Evolutionary conservation across 768 basidiomycete genomes (phyloP).

Genomic region (Suillus brevipes): DNA sequence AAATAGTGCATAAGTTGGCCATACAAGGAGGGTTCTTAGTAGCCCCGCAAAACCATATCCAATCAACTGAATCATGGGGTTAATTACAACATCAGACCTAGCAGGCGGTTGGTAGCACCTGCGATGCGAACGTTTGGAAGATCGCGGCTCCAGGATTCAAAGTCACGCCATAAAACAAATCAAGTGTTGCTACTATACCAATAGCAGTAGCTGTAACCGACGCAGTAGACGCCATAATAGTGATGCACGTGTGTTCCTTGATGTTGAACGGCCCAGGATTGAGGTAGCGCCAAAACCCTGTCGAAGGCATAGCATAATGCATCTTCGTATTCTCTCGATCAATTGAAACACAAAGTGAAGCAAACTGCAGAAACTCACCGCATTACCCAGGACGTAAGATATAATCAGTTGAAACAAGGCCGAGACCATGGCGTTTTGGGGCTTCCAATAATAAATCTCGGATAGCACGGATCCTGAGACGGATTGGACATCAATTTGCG

Average conservation of each 20-base stretch:
- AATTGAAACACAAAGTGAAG: neutral
- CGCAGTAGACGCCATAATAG: conserved; percentile 61
- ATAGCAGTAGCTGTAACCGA: conserved; percentile 58
- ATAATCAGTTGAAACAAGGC: conserved; percentile 58
- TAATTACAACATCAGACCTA: conserved; percentile 14
- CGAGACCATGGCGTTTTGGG: conserved; percentile 52
- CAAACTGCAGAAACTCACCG: conserved; percentile 42
- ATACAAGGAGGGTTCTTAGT: conserved; percentile 48
- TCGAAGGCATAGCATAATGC: conserved; percentile 16
- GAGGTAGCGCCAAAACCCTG: conserved; percentile 47
- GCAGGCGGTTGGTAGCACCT: conserved; percentile 31
- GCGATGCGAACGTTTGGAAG: conserved; percentile 56
- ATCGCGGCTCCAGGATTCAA: conserved; percentile 52
- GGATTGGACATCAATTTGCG: conserved; percentile 31
- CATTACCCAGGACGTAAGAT: conserved; percentile 52
- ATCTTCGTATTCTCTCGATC: conserved; percentile 9
- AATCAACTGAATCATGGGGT: conserved; percentile 30
- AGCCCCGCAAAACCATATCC: conserved; percentile 41
- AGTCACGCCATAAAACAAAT: conserved; percentile 52
- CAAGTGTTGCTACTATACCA: conserved; percentile 59
- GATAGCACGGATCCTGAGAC: conserved; percentile 35
- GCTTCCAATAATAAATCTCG: conserved; percentile 40
- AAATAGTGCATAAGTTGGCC: conserved; percentile 56
- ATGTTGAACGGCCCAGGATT: conserved; percentile 66
- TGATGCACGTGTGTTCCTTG: conserved; percentile 64